Conservation (phyloP, 1,284 basidiomycete species). For the Pseudozyma tsukubaensis region DNA sequence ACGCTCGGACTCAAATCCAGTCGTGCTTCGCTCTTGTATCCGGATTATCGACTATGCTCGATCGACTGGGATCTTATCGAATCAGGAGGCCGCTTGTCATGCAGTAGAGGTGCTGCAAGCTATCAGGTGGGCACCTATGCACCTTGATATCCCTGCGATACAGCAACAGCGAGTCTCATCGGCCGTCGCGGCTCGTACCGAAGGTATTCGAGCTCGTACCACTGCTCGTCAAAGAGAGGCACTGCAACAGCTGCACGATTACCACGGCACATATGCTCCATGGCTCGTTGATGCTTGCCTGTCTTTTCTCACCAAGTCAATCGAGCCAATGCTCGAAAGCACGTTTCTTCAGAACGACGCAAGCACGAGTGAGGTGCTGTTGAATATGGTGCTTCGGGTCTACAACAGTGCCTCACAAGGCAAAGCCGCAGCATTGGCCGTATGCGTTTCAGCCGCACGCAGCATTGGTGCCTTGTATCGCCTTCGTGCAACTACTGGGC, state of each 20-base stretch:
- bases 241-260: constrained; percentile 17
- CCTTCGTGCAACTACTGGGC: background rate
- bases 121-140: constrained; percentile 31
- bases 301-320: constrained; percentile 5
- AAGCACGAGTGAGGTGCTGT: constrained; percentile 1
- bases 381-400: constrained; percentile 21
- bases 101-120: constrained; percentile 33
- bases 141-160: constrained; percentile 13
- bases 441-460: constrained; percentile 37
- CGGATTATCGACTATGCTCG: constrained; percentile 21
- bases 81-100: constrained; percentile 23
- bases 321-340: background rate
- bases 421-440: constrained; percentile 27
- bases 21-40: constrained; percentile 36
- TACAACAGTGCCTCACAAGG: constrained; percentile 27
- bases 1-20: constrained; percentile 32
- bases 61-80: constrained; percentile 7
- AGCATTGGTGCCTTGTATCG: constrained; percentile 18
- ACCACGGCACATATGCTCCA: constrained; percentile 28
- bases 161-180: constrained; percentile 12
- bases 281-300: constrained; percentile 38
- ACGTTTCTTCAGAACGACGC: background rate
- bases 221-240: constrained; percentile 20
- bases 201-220: constrained; percentile 28
- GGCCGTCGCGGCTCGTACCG: constrained; percentile 14